These are phyloP conservation scores for Beauveria rudraprayagi DNA, from an alignment of 2,329 filamentous ascomycete genomes.

Conservation along the genomic window DNA sequence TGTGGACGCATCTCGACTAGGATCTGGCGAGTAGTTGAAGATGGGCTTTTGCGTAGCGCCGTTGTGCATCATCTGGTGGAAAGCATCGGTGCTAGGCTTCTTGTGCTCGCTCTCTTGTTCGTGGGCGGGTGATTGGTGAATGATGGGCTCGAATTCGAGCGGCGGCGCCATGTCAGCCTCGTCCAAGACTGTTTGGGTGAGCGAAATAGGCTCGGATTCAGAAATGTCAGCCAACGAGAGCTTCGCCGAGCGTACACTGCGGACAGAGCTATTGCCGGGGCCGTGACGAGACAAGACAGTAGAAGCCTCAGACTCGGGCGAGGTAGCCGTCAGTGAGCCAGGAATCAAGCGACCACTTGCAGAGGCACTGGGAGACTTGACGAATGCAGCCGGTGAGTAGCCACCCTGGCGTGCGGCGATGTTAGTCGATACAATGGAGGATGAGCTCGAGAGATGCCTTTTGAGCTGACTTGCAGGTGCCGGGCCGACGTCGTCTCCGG, in stretches of 20 bases:
- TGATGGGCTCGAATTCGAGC: conserved; percentile 16
- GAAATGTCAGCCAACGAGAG: conserved; percentile 48
- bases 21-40: neutral
- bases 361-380: conserved; percentile 60
- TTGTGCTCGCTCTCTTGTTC: neutral
- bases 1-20: neutral
- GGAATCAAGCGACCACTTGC: conserved; percentile 48
- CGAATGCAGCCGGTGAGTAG: conserved; percentile 59
- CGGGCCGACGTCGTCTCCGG: conserved; percentile 15
- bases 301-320: conserved; percentile 32
- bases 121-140: conserved; percentile 18
- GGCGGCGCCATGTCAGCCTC: conserved; percentile 40
- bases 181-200: conserved; percentile 46
- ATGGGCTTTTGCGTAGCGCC: neutral
- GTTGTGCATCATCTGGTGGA: conserved; percentile 23
- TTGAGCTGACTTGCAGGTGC: conserved; percentile 23
- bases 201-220: conserved; percentile 44
- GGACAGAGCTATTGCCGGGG: conserved; percentile 45
- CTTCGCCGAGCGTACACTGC: conserved; percentile 42
- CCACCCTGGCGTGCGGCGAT: conserved; percentile 58
- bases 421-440: conserved; percentile 64
- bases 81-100: conserved; percentile 22
- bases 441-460: conserved; percentile 40
- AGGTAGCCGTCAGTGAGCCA: conserved; percentile 39
- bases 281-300: conserved; percentile 42